Conservation (phyloP, 352 stramenopile species). For the Phytophthora chlamydospora region DNA sequence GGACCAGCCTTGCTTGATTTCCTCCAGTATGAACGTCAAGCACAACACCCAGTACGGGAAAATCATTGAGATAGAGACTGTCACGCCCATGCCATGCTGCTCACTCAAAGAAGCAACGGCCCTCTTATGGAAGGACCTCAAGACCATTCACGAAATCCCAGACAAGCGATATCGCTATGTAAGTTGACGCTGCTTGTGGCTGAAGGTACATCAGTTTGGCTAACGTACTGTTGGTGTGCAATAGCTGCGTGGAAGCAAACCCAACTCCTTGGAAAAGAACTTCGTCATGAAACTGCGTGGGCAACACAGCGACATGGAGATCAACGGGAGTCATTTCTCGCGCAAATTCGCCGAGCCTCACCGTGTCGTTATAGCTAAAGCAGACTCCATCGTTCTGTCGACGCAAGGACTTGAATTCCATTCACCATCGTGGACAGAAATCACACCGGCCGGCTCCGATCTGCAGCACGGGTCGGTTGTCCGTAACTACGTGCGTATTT, state of each 20-base stretch:
- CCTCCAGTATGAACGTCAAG: slow-evolving; percentile 22
- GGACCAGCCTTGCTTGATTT: slow-evolving; percentile 17
- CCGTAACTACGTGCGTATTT: slow-evolving; percentile 25
- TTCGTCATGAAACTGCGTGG: slow-evolving; percentile 30
- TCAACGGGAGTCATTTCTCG: slow-evolving; percentile 23
- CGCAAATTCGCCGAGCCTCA: slow-evolving; percentile 26
- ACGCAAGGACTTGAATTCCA: slow-evolving; percentile 23
- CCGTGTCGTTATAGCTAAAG: slow-evolving; percentile 25
- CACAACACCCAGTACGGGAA: slow-evolving; percentile 26
- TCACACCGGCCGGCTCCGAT: slow-evolving; percentile 6
- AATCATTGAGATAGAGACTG: slow-evolving; percentile 27
- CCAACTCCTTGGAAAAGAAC: slow-evolving; percentile 27
- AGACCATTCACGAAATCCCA: slow-evolving; percentile 26
- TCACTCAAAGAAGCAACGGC: slow-evolving; percentile 19
- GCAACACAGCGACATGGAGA: slow-evolving; percentile 12
- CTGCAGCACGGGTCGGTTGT: slow-evolving; percentile 5
- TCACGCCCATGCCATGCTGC: slow-evolving; percentile 23
- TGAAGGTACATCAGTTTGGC: background rate
- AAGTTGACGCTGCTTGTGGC: too few relatives aligned
- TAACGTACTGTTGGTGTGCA: slow-evolving; percentile 1
- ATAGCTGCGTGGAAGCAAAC: slow-evolving; percentile 25
- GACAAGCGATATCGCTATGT: slow-evolving; percentile 32
- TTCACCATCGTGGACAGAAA: slow-evolving; percentile 19
- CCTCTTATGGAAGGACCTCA: slow-evolving; percentile 25
- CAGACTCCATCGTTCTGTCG: slow-evolving; percentile 20